Percentiles rank a stretch among this genome's conserved stretches.
phyloP scores from a whole-genome alignment of 768 basidiomycete species.

The Termitomyces sp. region DNA sequence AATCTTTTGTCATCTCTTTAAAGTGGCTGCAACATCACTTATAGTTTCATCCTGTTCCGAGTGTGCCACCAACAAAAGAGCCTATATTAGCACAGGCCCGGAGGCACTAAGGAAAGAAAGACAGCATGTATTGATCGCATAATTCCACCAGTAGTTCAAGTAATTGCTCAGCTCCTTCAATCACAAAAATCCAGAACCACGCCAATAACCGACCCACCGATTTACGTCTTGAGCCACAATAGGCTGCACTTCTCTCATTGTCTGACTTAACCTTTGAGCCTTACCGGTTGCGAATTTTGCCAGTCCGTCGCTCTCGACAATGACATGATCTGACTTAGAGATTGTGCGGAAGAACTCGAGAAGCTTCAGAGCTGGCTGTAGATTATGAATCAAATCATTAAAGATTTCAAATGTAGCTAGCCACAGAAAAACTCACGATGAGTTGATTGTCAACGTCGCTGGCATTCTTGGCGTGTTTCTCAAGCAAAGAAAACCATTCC shows the following conservation, averaged over 20 bases:
- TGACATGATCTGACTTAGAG: constrained; percentile 14
- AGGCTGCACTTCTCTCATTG: constrained; percentile 5
- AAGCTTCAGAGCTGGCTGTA: constrained; percentile 29
- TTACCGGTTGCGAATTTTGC: constrained; percentile 9
- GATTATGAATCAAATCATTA: no score
- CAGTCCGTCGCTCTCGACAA: constrained; percentile 10
- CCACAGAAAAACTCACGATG: constrained; percentile 1
- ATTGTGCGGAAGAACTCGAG: constrained; percentile 27
- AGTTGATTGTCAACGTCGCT: background rate
- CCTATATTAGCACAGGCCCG: no score
- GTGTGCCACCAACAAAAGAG: no score
- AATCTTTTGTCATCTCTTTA: no score
- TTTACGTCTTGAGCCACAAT: constrained; percentile 5
- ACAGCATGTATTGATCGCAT: background rate
- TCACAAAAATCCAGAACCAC: constrained; percentile 1
- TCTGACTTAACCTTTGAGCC: constrained; percentile 10
- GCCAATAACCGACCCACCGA: constrained; percentile 14
- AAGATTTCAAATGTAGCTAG: background rate
- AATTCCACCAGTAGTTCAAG: background rate
- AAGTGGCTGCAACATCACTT: no score
- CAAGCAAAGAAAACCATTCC: constrained; percentile 14
- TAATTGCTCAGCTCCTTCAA: background rate
- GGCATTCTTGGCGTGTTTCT: constrained; percentile 6
- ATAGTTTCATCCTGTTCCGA: no score
- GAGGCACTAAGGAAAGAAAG: background rate